Conservation (phyloP, 2,329 filamentous ascomycete genomes). For the Sarocladium strictum region DNA sequence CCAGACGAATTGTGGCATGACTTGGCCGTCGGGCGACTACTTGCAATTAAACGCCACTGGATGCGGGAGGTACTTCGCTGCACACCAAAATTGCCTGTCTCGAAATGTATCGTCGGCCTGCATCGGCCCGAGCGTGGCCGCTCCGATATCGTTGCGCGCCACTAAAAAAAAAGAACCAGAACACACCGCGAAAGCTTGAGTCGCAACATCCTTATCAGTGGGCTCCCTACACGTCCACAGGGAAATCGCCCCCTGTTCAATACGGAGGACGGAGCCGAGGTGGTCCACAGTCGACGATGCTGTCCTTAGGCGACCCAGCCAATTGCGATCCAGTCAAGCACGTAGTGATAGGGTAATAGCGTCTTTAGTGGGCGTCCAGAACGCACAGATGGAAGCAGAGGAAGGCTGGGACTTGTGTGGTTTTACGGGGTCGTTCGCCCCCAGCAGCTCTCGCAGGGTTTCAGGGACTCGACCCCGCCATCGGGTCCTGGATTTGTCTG, state of each 20-base stretch:
- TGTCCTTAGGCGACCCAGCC: not conserved
- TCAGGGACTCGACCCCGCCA: not conserved
- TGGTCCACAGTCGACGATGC: not conserved
- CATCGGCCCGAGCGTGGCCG: conserved; percentile 1
- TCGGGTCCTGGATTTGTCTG: not conserved
- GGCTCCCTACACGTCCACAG: not conserved
- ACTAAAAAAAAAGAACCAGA: no score
- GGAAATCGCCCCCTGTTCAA: not conserved
- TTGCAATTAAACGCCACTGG: not conserved
- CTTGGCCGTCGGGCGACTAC: not conserved
- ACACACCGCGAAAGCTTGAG: not conserved
- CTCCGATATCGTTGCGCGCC: conserved; percentile 7
- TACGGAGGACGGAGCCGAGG: conserved; percentile 7
- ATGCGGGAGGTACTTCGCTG: not conserved
- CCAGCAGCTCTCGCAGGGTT: not conserved
- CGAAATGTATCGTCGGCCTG: not conserved
- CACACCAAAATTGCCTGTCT: not conserved
- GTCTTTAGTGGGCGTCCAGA: not conserved
- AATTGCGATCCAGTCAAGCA: not conserved
- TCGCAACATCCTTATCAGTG: not conserved
- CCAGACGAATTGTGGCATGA: no score
- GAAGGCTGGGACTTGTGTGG: not conserved
- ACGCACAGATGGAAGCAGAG: not conserved
- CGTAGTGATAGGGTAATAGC: conserved; percentile 9
- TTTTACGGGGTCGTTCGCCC: not conserved